phyloP scores from a whole-genome alignment of 176 grass and related monocot species.

The Neostapfia colusana region DNA sequence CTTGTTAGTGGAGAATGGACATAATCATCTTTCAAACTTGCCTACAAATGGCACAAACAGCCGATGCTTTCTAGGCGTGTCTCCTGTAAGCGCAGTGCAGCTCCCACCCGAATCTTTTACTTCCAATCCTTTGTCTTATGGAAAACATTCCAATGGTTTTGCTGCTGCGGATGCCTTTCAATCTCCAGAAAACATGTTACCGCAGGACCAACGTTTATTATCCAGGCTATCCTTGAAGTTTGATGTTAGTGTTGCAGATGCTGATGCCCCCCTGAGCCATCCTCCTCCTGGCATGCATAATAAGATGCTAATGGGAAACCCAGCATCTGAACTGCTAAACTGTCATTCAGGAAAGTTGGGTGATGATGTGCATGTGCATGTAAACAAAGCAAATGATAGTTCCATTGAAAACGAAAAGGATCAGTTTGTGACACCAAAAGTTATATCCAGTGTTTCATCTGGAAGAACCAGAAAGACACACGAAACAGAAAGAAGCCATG shows the following conservation, averaged over 20 bases:
- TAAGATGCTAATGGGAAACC: conserved; percentile 5
- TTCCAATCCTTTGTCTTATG: conserved; percentile 27
- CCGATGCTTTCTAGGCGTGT: conserved; percentile 27
- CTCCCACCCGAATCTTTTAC: conserved; percentile 20
- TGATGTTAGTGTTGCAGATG: conserved; percentile 21
- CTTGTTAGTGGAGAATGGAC: conserved; percentile 19
- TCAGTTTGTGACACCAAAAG: conserved; percentile 6
- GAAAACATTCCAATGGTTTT: conserved; percentile 26
- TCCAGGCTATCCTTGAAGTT: conserved; percentile 26
- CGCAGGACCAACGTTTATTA: conserved; percentile 41
- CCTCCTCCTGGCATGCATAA: conserved; percentile 16
- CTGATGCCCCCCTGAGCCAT: conserved; percentile 32
- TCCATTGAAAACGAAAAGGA: conserved; percentile 28
- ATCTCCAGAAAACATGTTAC: conserved; percentile 27
- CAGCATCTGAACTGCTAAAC: conserved; percentile 3
- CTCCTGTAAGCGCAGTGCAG: conserved; percentile 27
- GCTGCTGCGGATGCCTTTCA: conserved; percentile 17
- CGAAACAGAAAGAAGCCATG: conserved; percentile 34
- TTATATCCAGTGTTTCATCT: conserved; percentile 27
- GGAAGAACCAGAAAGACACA: conserved; percentile 16
- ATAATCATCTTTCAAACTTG: conserved; percentile 19
- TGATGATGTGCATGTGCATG: conserved; percentile 4
- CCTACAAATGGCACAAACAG: conserved; percentile 22
- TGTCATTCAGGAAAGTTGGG: conserved; percentile 34
- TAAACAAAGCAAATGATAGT: conserved; percentile 15